Percentiles rank a stretch among this genome's conserved stretches.
phyloP scores from a whole-genome alignment of 306 rosid genomes.

The Senna tora region DNA sequence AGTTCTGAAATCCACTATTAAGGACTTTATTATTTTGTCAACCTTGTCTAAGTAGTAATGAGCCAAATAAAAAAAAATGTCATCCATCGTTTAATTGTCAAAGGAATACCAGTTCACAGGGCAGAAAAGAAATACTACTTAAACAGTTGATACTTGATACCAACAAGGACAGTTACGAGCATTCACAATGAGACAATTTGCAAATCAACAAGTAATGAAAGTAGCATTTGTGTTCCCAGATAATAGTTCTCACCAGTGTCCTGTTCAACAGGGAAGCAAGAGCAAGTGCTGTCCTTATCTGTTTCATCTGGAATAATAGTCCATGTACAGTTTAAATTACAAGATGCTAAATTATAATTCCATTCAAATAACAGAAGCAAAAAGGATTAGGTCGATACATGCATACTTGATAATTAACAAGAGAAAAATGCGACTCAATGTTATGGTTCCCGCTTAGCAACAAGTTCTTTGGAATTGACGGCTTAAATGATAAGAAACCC shows the following conservation, averaged over 20 bases:
- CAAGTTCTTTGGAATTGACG: slow-evolving; percentile 80
- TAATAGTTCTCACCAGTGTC: slow-evolving; percentile 74
- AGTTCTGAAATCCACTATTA: slow-evolving; percentile 11
- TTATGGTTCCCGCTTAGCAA: slow-evolving; percentile 71
- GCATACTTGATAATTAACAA: slow-evolving; percentile 91
- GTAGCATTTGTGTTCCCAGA: slow-evolving; percentile 22
- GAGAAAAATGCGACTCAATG: slow-evolving; percentile 76
- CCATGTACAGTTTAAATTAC: slow-evolving; percentile 32
- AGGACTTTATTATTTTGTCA: background rate
- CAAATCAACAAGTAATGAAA: slow-evolving; percentile 9
- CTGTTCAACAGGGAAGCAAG: slow-evolving; percentile 89
- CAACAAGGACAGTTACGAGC: background rate
- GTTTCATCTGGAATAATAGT: slow-evolving; percentile 73
- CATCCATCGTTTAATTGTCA: slow-evolving; percentile 15
- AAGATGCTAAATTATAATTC: slow-evolving; percentile 31
- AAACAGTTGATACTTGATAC: slow-evolving; percentile 5
- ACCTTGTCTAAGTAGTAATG: slow-evolving; percentile 4
- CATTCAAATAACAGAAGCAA: slow-evolving; percentile 43
- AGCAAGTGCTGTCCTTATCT: slow-evolving; percentile 88
- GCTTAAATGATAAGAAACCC: slow-evolving; percentile 85
- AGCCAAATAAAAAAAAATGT: slow-evolving; percentile 2
- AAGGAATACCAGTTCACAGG: slow-evolving; percentile 12
- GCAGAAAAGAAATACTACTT: background rate
- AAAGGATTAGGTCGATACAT: slow-evolving; percentile 45
- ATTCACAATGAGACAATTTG: slow-evolving; percentile 14